phyloP scores from a whole-genome alignment of 495 filamentous ascomycete genomes.

The Penicillium samsonianum region DNA sequence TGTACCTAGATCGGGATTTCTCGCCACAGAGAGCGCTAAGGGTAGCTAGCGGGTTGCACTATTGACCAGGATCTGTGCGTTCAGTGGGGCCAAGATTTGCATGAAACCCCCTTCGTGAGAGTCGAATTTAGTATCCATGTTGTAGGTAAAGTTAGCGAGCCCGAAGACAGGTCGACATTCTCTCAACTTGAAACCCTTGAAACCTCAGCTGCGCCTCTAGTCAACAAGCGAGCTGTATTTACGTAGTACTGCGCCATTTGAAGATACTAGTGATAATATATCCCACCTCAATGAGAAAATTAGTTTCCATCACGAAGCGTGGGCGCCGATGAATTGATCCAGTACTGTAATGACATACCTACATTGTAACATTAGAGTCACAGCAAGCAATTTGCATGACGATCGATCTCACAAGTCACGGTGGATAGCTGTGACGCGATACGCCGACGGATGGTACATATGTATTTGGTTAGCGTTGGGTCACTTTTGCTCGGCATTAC shows the following conservation, averaged over 20 bases:
- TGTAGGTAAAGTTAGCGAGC: not conserved
- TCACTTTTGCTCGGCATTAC: not conserved
- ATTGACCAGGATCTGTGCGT: conserved; percentile 19
- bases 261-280: too few species aligned
- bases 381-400: not conserved
- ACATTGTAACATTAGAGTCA: too few species aligned
- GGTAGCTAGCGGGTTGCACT: conserved; percentile 22
- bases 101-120: not conserved
- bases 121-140: not conserved
- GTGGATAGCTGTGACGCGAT: not conserved
- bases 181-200: conserved; percentile 1
- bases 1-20: not conserved
- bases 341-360: not conserved
- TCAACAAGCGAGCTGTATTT: too few species aligned
- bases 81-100: conserved; percentile 3
- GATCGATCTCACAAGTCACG: not conserved
- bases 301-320: not conserved
- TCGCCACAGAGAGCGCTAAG: conserved; percentile 17
- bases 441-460: not conserved
- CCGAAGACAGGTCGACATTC: too few species aligned
- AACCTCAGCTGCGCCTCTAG: not conserved
- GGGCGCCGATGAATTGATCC: too few species aligned
- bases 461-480: not conserved
- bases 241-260: too few species aligned
- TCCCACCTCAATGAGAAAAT: not conserved